Evolutionary conservation across 371 early-diverging fungal genomes (phyloP).

Genomic region (Apophysomyces ossiformis): DNA sequence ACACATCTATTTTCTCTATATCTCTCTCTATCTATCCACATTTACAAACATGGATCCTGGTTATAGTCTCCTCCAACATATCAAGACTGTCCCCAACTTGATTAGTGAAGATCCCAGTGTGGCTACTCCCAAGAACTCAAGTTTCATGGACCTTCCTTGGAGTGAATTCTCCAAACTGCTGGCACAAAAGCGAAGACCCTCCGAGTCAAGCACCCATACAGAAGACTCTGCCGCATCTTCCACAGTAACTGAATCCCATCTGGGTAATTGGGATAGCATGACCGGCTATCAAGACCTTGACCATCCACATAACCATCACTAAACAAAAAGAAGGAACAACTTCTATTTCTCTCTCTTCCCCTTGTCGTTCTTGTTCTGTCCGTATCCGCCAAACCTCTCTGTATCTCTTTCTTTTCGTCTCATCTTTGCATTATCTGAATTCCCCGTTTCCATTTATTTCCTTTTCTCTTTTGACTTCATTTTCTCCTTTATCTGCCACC

Average conservation of each 20-base stretch:
- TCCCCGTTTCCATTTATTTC: not conserved
- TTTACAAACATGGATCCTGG: constrained; percentile 35
- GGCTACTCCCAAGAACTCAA: constrained; percentile 36
- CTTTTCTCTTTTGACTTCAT: not conserved
- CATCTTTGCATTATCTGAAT: not conserved
- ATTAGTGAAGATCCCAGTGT: constrained; percentile 43
- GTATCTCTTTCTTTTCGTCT: not conserved
- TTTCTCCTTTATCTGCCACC: no score
- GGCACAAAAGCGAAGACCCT: constrained; percentile 17
- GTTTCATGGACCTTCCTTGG: constrained; percentile 43
- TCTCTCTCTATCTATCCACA: not conserved
- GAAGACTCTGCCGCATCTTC: not conserved
- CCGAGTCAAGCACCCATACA: constrained; percentile 7
- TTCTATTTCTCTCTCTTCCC: no score
- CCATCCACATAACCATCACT: constrained; percentile 18
- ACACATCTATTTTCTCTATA: not conserved
- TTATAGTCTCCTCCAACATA: constrained; percentile 34
- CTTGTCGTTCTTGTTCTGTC: no score
- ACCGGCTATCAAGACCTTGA: constrained; percentile 48
- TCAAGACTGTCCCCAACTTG: constrained; percentile 43
- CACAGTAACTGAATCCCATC: constrained; percentile 1
- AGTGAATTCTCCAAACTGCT: constrained; percentile 34
- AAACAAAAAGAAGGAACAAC: not conserved
- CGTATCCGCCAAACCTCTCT: not conserved
- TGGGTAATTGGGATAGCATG: constrained; percentile 54